A percentile compares a stretch with the other conserved stretches of the same genome.
Conservation (phyloP, 2,329 filamentous ascomycete species). For the Neonectria hederae region DNA sequence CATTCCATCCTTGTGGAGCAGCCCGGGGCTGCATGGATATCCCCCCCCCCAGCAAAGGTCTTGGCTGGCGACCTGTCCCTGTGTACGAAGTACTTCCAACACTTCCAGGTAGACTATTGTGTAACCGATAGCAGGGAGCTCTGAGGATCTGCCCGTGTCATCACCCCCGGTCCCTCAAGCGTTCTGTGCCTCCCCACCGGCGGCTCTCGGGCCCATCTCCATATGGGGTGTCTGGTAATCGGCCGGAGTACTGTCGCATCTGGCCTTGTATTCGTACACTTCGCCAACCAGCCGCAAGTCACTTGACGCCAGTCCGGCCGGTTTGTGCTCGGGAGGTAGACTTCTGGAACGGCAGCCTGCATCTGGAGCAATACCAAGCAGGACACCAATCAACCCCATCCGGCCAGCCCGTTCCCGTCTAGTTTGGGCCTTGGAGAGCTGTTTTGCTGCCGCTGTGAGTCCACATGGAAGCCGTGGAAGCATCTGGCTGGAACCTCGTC, state of each 20-base stretch:
- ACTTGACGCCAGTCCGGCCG: slow-evolving; percentile 38
- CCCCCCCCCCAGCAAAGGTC: not conserved
- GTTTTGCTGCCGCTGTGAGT: slow-evolving; percentile 31
- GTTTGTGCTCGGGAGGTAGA: slow-evolving; percentile 39
- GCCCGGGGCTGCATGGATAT: not conserved
- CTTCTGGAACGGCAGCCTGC: slow-evolving; percentile 45
- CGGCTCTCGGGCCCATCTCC: slow-evolving; percentile 37
- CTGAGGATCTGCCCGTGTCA: not conserved
- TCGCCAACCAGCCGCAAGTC: slow-evolving; percentile 38
- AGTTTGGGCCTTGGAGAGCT: slow-evolving; percentile 38
- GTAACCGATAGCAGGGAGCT: slow-evolving; percentile 2
- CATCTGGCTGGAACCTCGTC: slow-evolving; percentile 7
- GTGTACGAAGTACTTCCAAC: too few relatives aligned
- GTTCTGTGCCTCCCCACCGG: slow-evolving; percentile 25
- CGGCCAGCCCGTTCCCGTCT: slow-evolving; percentile 23
- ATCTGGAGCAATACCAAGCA: slow-evolving; percentile 41
- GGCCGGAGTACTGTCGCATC: slow-evolving; percentile 35
- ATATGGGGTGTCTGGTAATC: slow-evolving; percentile 35
- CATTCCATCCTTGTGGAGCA: not conserved
- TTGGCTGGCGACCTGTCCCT: not conserved
- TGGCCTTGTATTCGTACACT: slow-evolving; percentile 36
- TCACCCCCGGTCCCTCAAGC: slow-evolving; percentile 25
- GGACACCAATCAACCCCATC: slow-evolving; percentile 31
- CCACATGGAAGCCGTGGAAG: slow-evolving; percentile 32
- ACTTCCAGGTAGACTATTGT: not conserved